Conservation (phyloP, 177 flowering plant genomes). For the Tripterygium wilfordii region DNA sequence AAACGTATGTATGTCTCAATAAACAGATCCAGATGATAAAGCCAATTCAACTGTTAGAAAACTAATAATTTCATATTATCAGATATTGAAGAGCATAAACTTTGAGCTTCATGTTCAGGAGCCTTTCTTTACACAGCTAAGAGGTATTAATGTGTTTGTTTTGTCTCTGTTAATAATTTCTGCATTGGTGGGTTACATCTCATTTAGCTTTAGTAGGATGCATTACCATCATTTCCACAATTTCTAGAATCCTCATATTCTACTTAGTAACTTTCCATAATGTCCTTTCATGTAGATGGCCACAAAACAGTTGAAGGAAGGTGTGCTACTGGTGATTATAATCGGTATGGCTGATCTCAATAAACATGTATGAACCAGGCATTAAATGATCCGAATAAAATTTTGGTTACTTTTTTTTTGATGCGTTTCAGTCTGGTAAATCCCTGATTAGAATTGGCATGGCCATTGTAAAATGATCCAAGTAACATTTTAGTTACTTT, state of each 20-base stretch:
- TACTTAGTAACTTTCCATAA: not conserved
- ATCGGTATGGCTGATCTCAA: conserved; percentile 27
- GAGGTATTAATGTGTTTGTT: conserved; percentile 33
- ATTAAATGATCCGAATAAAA: not conserved
- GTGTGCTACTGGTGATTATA: conserved; percentile 63
- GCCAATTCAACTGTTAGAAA: no score
- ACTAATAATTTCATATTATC: not conserved
- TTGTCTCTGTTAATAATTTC: not conserved
- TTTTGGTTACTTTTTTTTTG: not conserved
- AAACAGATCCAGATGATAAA: no score
- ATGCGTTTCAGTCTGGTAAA: not conserved
- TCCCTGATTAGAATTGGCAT: no score
- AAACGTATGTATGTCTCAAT: conserved; percentile 36
- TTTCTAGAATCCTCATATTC: not conserved
- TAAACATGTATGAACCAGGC: not conserved
- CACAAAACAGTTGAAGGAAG: conserved; percentile 81
- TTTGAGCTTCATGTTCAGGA: conserved; percentile 81
- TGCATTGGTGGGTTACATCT: not conserved
- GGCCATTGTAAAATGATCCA: no score
- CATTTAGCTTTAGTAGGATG: not conserved
- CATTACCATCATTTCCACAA: not conserved
- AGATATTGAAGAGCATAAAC: conserved; percentile 46
- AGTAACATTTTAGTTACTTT: no score
- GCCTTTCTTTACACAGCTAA: conserved; percentile 71
- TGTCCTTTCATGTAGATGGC: conserved; percentile 45